Base-by-base conservation (phyloP, 305 asterid species). In the Fraxinus floribunda region DNA sequence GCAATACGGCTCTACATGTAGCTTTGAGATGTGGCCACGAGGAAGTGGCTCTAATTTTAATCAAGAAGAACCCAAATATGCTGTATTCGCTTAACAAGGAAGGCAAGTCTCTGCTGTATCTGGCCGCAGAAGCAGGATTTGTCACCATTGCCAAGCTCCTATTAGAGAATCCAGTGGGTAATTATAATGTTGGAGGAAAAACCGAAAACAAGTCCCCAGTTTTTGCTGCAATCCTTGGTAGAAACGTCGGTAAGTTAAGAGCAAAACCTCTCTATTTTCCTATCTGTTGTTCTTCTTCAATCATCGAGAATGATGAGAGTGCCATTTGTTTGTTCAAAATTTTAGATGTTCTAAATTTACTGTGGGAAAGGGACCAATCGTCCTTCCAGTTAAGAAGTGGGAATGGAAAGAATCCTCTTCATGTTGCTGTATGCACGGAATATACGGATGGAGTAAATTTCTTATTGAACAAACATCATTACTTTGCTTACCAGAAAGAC, bases 101-200 rank as follows among this genome's bases (percentile, higher is more conserved):
- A 72, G 94, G 91, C 44, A 83, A 89, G 76, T 85, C 92, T 81
- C 81, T 89, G 83, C 84, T 90, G 79, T 89, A 83, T 84, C 87
- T 90, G 77, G 90, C 94, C 78, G 91, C 92, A 80, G 92, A 87
- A 80, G 92, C 89, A 22, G 94, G 92, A 71, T 86, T 88, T 83
- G 83, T 80, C 82, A 81, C 87, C 66, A 83, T 90, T 71, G 86
- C 80, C 74, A 80, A 79, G 85, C 87, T 89, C 68, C 91, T 90
- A 32, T 7, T 87, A 85, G 88, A 87, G 78, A 89, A 89, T 71
- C 90, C 92, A 9, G 85, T 75, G 0, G 91, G 91, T 62, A 86
- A 87, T 44, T 84, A 75, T 79, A 79, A 11, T 70, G 41, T 38
- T 30, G 83, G 84, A 46, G 85, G 81, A 26, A 87, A 85, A 78